phyloP scores from a whole-genome alignment of 768 basidiomycete genomes.

The Auricularia auricula-judae region DNA sequence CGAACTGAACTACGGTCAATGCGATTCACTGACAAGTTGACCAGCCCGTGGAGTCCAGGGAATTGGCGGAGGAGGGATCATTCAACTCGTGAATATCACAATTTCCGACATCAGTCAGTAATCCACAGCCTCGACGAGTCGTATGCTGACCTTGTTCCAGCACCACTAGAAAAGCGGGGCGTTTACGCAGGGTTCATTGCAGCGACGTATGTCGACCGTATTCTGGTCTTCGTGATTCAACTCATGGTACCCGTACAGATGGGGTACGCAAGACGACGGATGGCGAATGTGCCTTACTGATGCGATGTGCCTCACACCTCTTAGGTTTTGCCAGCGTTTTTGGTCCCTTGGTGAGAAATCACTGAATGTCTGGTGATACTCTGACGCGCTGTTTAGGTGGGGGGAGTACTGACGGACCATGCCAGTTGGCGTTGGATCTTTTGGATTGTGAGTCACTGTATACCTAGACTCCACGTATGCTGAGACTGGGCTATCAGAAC shows the following conservation, averaged over 20 bases:
- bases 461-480: background rate
- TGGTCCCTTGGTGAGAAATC: no score
- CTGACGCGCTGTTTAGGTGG: conserved; percentile 3
- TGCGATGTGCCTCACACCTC: conserved; percentile 4
- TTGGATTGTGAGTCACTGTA: conserved; percentile 6
- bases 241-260: background rate
- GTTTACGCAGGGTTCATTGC: conserved; percentile 19
- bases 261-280: background rate
- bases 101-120: conserved; percentile 19
- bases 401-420: conserved; percentile 7
- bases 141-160: background rate
- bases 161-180: conserved; percentile 15
- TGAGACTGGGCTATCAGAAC: conserved; percentile 5
- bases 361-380: background rate
- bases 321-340: conserved; percentile 10
- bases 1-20: background rate
- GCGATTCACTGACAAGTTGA: background rate
- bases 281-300: no score
- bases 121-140: background rate
- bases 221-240: background rate
- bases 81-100: conserved; percentile 14
- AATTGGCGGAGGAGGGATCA: conserved; percentile 16
- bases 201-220: conserved; percentile 20
- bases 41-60: conserved; percentile 20
- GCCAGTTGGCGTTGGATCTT: conserved; percentile 16